Conservation (phyloP, 208 protist genomes). For the Leishmania lainsoni region DNA sequence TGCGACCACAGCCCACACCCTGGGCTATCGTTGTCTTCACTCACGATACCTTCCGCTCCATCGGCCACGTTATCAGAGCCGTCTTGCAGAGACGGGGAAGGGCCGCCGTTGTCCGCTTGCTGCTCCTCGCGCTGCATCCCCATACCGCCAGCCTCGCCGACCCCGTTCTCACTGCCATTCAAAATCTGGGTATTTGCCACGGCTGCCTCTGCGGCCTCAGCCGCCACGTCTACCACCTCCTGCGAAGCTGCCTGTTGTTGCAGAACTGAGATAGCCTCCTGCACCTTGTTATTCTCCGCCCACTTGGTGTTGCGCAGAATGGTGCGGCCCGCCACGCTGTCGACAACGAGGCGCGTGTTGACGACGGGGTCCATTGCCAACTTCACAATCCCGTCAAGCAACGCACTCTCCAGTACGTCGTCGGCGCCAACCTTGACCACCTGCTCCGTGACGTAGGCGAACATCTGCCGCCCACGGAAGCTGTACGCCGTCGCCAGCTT, state of each 20-base stretch:
- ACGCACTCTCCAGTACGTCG: constrained; percentile 64
- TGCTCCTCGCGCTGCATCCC: constrained; percentile 28
- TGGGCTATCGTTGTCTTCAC: not conserved
- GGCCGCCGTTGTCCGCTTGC: constrained; percentile 19
- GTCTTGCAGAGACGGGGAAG: constrained; percentile 2
- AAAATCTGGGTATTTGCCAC: constrained; percentile 32
- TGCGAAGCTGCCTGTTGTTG: constrained; percentile 32
- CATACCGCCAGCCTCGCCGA: not conserved
- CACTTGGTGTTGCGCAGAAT: constrained; percentile 52
- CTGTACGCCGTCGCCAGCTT: constrained; percentile 72
- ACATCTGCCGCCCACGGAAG: constrained; percentile 91
- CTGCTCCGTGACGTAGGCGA: constrained; percentile 84
- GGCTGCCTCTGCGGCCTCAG: constrained; percentile 28
- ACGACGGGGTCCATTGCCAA: constrained; percentile 83
- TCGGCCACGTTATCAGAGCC: not conserved
- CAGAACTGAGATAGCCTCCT: constrained; percentile 43
- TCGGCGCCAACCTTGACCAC: constrained; percentile 67
- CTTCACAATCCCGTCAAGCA: constrained; percentile 63
- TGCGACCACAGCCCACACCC: not conserved
- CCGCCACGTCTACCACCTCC: constrained; percentile 29
- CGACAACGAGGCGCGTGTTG: constrained; percentile 88
- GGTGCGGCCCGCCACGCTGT: constrained; percentile 56
- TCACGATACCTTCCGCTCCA: not conserved
- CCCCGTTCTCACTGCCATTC: constrained; percentile 15
- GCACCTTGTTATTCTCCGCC: constrained; percentile 52